Base-by-base conservation (phyloP, 2,329 filamentous ascomycete genomes). In the Diaporthe eres region DNA sequence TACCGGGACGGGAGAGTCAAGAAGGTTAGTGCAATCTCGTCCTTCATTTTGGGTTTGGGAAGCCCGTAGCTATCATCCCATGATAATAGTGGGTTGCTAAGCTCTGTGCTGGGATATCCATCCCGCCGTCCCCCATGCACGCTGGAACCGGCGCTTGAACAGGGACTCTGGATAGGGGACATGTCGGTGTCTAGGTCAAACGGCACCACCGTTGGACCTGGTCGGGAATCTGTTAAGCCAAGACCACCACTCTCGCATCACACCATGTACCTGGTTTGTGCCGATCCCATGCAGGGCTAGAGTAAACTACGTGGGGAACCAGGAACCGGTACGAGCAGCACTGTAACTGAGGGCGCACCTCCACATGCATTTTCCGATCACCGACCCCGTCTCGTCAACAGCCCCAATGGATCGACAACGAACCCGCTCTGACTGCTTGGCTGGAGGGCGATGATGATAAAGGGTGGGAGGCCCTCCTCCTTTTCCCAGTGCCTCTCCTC, bases 251-350 rank as follows among this genome's bases (percentile, higher is more conserved):
- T 4, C 42, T 25, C 39, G 4, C 42, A 19, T 39, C 47, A 19
- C 22, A 8, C 34, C 6, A 42, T 5, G 65, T 70, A 70, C 34
- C 65, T 6, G 34, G 1, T 4, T 9, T 42, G 4, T 70, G 65
- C 65, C n/a, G 65, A 70, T 70, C 49, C 34, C 49, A 25, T 70
- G 65, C 34, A 70, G 65, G 34, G 34, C n/a, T 55, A 55, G 13
- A 19, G 31, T 53, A 39, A 68, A 53, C 47, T 53, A 39, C 65
- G 49, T 70, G 65, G 47, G 65, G 65, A 55, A 42, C 49, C 49
- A 70, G 65, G 49, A 70, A 70, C 65, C 65, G 65, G 65, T 55
- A 42, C 65, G 31, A 70, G 65, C 34, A 39, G 34, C 47, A 55
- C 49, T 55, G 65, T 55, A 68, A 53, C 65, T 53, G 65, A 68